phyloP scores from a whole-genome alignment of 192 early-diverging fungal genomes.

The Backusella circina region DNA sequence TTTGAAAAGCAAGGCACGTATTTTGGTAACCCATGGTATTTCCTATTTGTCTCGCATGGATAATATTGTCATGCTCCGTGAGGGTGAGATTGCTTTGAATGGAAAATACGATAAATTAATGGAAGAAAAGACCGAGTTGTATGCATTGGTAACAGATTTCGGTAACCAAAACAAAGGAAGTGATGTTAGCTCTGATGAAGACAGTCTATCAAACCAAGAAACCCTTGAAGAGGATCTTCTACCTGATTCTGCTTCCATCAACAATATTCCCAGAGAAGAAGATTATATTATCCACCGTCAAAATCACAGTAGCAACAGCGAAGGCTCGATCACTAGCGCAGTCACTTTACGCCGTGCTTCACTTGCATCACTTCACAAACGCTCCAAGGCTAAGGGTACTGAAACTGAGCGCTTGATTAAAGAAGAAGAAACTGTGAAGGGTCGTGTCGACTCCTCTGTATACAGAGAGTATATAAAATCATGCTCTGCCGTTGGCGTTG shows the following conservation, averaged over 20 bases:
- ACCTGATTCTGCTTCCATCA: conserved; percentile 3
- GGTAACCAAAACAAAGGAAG: conserved; percentile 43
- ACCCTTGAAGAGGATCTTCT: conserved; percentile 3
- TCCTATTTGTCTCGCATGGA: conserved; percentile 69
- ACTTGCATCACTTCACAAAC: conserved; percentile 36
- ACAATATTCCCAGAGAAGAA: conserved; percentile 25
- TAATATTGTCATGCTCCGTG: conserved; percentile 64
- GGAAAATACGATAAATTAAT: conserved; percentile 71
- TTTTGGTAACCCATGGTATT: conserved; percentile 84
- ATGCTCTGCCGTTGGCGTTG: conserved; percentile 57
- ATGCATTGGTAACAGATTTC: conserved; percentile 68
- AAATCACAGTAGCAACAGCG: neutral
- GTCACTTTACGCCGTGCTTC: conserved; percentile 57
- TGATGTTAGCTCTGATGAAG: conserved; percentile 20
- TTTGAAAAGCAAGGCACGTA: conserved; percentile 68
- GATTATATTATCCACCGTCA: conserved; percentile 13
- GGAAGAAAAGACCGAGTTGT: conserved; percentile 53
- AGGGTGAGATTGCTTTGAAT: conserved; percentile 66
- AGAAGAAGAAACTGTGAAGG: conserved; percentile 80
- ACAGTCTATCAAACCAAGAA: conserved; percentile 15
- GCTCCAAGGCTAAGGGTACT: neutral
- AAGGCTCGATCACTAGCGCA: conserved; percentile 25
- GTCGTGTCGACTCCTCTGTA: conserved; percentile 72
- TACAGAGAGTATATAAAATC: conserved; percentile 80
- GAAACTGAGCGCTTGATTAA: conserved; percentile 57